Evolutionary conservation across 768 basidiomycete genomes (phyloP).

Genomic region (Suillus bovinus): DNA sequence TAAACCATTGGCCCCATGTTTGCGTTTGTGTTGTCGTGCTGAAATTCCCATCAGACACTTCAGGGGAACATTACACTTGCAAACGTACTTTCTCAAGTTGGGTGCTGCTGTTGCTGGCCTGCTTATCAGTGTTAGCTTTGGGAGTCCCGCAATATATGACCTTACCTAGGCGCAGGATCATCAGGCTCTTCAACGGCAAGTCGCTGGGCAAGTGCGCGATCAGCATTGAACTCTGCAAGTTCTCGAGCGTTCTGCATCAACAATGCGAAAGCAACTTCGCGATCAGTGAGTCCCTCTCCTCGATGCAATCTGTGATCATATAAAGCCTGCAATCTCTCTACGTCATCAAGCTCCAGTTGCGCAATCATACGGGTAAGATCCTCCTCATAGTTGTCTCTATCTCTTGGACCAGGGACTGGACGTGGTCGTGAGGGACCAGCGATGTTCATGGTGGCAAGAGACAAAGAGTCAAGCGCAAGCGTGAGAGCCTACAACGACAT

Average conservation of each 20-base stretch:
- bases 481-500: slow-evolving; percentile 1
- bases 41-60: neutral
- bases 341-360: slow-evolving; percentile 20
- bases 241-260: slow-evolving; percentile 25
- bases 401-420: slow-evolving; percentile 11
- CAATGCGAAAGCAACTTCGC: slow-evolving; percentile 26
- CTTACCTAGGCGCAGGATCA: neutral
- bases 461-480: neutral
- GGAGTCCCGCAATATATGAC: neutral
- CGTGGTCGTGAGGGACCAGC: slow-evolving; percentile 26
- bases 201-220: slow-evolving; percentile 22
- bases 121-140: neutral
- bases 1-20: slow-evolving; percentile 24
- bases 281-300: slow-evolving; percentile 21
- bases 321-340: slow-evolving; percentile 19
- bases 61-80: neutral
- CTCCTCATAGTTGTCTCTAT: slow-evolving; percentile 26
- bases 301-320: slow-evolving; percentile 8
- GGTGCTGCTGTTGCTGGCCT: neutral
- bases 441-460: slow-evolving; percentile 21
- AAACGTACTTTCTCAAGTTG: neutral
- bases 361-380: slow-evolving; percentile 24
- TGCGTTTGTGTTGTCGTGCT: neutral
- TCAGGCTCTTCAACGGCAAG: slow-evolving; percentile 15
- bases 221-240: slow-evolving; percentile 19